Evolutionary conservation across 495 filamentous ascomycete genomes (phyloP), one percentile per base, ranked within the genome.

Genomic region (Neurospora tetrasperma): DNA sequence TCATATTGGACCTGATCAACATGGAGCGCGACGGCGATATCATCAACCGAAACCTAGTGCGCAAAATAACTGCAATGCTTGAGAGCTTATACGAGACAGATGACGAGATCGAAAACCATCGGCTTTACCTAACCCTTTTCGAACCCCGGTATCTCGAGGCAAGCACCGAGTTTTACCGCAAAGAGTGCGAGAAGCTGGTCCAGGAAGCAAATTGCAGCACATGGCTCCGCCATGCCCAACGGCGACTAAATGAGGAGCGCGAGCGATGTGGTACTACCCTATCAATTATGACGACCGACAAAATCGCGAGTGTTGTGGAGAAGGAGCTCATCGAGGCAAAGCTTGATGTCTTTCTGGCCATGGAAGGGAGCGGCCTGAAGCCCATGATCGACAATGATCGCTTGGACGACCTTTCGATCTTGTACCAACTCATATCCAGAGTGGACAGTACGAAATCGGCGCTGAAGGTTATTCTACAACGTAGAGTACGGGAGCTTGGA

Each of bases 321-420:
- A 80, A 90, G 40, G 89, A 96, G 81, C 82, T 99, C 41, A 93
- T 98, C 68, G 83, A 82, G 40, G 87, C 86, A 10, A 91, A 93
- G 71, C 88, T 98, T 14, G 83, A 87, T 5, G 94, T 97, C 16
- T 91, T 99, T 70, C 88, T 98, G 72, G 87, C 89, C 31, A 88
- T 97, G 78, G 92, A 97, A 76, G 89, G 89, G 2, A 97, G 90
- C 70, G 96, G 96, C 23, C 88, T 98, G 69, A 88, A 88, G 70
- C 86, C 86, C 76, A 99, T 99, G 96, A 90, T 98, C 46, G 94
- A 98, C 77, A 92, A 97, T 74, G 91, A 98, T 76, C 88, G 90
- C 66, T 69, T 91, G 18, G 89, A 92, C 8, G 94, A 94, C 73
- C 83, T 99, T 10, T 82, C 83, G 16, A 90, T 93, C 69, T 84